Base-by-base conservation (phyloP, 1,139 yeast species). In the Citeromyces hawaiiensis region DNA sequence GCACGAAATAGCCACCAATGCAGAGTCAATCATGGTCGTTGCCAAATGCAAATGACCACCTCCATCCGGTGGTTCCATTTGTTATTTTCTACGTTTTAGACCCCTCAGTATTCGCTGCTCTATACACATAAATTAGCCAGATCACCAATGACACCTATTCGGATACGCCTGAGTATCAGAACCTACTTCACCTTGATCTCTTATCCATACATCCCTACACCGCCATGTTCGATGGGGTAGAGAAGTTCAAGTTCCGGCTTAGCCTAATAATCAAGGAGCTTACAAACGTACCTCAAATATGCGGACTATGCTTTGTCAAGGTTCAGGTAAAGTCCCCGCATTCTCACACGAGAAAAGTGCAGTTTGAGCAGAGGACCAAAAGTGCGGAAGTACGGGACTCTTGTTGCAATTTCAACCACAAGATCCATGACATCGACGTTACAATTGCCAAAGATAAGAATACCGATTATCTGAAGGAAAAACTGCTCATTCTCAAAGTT, bases 261-360 rank as follows among this genome's bases (percentile, higher is more conserved):
- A 59, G 66, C 19, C 60, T 87, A 32, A 60, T 69, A 16, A 69
- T 88, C 40, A 71, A 74, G 43, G 94, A 83, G 48, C 63, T 88
- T 39, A 69, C 79, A 25, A 88, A 88, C 52, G 73, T 88, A 32
- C 97, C 97, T 0, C 86, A 83, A 48, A 70, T 82, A 2, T 65
- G 75, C 2, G 94, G 95, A 1, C 56, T 64, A 36, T 77, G 91
- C 48, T 77, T 59, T 48, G 72, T 86, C 21, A 76, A 78, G 29
- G 41, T 48, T 33, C 45, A 66, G 2, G 57, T 60, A 33, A 23
- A 23, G 9, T 7, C 27, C 11, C 27, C 27, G 5, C 27, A 23
- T 23, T 5, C 27, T 11, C 27, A 23, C 27, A 9, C 11, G 27
- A 23, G 27, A 31, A 48, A 61, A 35, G 55, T 68, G 33, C 59